These are phyloP conservation scores for Lyophyllum atratum DNA, from an alignment of 768 basidiomycete species.

Conservation along the genomic window DNA sequence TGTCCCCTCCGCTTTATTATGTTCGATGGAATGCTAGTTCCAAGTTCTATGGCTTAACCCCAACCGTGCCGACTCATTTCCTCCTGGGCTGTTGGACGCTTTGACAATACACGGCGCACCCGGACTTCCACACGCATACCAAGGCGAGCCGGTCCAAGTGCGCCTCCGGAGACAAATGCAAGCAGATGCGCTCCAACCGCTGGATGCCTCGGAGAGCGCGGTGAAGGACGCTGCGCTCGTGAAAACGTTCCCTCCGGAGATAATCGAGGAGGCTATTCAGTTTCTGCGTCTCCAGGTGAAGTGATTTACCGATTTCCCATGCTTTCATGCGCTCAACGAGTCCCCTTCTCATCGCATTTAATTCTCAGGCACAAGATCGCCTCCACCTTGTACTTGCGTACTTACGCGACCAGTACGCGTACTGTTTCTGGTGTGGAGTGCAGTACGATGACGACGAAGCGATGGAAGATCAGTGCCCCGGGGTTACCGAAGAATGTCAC, in stretches of 20 bases:
- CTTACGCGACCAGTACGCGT: constrained; percentile 68
- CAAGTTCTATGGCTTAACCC: constrained; percentile 83
- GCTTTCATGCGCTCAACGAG: background rate
- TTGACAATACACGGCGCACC: constrained; percentile 41
- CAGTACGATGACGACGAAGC: constrained; percentile 65
- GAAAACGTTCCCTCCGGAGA: constrained; percentile 48
- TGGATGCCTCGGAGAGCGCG: constrained; percentile 40
- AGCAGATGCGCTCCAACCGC: constrained; percentile 65
- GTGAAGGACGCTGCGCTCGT: constrained; percentile 23
- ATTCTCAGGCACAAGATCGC: constrained; percentile 65
- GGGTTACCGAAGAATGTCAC: constrained; percentile 75
- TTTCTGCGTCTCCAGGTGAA: constrained; percentile 69
- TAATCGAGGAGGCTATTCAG: constrained; percentile 65
- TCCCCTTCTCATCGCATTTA: constrained; percentile 13
- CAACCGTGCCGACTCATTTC: constrained; percentile 62
- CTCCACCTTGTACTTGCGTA: constrained; percentile 70
- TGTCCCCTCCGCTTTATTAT: background rate
- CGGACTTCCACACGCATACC: constrained; percentile 22
- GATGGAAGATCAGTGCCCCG: constrained; percentile 70
- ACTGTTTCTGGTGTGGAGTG: constrained; percentile 91
- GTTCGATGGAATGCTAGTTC: constrained; percentile 53
- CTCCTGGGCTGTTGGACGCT: constrained; percentile 62
- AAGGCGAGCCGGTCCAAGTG: constrained; percentile 38
- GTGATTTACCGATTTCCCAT: constrained; percentile 11
- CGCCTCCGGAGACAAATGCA: constrained; percentile 77